Conservation (phyloP, 2,329 filamentous ascomycete species). For the Aspergillus pseudoglaucus region DNA sequence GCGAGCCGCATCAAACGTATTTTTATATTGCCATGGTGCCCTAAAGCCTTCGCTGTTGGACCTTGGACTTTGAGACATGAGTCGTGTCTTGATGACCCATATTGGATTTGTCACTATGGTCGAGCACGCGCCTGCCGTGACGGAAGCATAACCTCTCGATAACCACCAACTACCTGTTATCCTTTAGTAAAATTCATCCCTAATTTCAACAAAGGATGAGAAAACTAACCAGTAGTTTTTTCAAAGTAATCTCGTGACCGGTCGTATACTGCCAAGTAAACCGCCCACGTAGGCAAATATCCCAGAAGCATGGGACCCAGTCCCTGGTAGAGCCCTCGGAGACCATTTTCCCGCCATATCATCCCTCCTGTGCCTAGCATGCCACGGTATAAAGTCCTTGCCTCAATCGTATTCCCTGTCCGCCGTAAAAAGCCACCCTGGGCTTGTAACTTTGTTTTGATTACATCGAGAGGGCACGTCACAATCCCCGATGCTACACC, state of each 20-base stretch:
- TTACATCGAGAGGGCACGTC: constrained; percentile 95
- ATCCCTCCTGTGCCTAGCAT: constrained; percentile 76
- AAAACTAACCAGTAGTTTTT: constrained; percentile 54
- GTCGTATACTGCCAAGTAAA: constrained; percentile 96
- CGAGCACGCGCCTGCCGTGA: constrained; percentile 84
- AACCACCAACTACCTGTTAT: constrained; percentile 64
- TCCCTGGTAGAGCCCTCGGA: constrained; percentile 87
- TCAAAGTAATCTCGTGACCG: constrained; percentile 70
- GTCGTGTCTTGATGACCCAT: constrained; percentile 96
- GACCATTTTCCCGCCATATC: constrained; percentile 82
- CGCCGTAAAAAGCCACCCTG: constrained; percentile 70
- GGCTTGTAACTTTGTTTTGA: constrained; percentile 96
- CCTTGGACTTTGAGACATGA: constrained; percentile 80
- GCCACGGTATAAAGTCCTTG: constrained; percentile 66
- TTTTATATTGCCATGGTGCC: constrained; percentile 75
- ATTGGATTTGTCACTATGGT: constrained; percentile 95
- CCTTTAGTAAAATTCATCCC: constrained; percentile 1
- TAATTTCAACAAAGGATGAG: background rate
- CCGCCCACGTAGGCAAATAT: constrained; percentile 95
- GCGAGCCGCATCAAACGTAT: constrained; percentile 80
- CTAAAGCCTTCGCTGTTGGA: constrained; percentile 47
- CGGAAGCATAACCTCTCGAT: constrained; percentile 80
- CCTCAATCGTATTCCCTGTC: constrained; percentile 32
- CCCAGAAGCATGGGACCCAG: constrained; percentile 90
- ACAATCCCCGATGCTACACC: constrained; percentile 91